phyloP scores from a whole-genome alignment of 441 rosid genomes.

The Croton setiger region DNA sequence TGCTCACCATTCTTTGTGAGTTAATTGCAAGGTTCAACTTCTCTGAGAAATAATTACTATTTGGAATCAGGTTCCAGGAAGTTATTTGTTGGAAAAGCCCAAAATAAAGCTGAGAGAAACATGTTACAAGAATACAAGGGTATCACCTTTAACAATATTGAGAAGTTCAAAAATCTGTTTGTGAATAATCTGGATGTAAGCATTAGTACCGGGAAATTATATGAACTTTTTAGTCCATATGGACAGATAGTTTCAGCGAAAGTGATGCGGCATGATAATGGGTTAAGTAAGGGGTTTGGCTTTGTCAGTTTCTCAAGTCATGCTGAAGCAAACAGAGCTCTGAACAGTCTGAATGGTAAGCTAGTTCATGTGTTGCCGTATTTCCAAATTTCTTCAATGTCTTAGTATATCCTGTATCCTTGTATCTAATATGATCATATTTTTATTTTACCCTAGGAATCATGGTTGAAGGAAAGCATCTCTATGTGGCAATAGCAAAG shows the following conservation, averaged over 20 bases:
- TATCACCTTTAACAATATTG: slow-evolving; percentile 15
- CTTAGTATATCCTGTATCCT: slow-evolving; percentile 13
- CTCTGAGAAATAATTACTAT: slow-evolving; percentile 5
- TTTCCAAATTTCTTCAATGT: background rate
- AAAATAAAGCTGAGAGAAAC: slow-evolving; percentile 61
- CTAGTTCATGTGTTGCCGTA: background rate
- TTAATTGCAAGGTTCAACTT: slow-evolving; percentile 2
- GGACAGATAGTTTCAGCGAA: slow-evolving; percentile 52
- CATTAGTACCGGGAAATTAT: slow-evolving; percentile 43
- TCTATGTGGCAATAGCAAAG: slow-evolving; percentile 62
- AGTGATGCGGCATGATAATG: slow-evolving; percentile 46
- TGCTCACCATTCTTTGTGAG: background rate
- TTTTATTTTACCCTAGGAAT: slow-evolving; percentile 32
- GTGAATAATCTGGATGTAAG: slow-evolving; percentile 52
- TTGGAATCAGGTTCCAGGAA: slow-evolving; percentile 47
- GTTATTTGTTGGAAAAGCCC: slow-evolving; percentile 61
- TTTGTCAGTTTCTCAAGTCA: slow-evolving; percentile 61
- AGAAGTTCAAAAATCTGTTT: slow-evolving; percentile 43
- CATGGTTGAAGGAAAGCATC: slow-evolving; percentile 34
- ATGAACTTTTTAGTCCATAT: slow-evolving; percentile 38
- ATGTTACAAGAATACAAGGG: slow-evolving; percentile 33
- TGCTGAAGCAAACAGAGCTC: slow-evolving; percentile 49
- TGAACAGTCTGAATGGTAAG: slow-evolving; percentile 44
- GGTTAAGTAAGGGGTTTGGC: slow-evolving; percentile 65
- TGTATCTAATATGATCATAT: slow-evolving; percentile 10